Evolutionary conservation across 2,329 filamentous ascomycete species (phyloP).

Genomic region (Elsinoe fawcettii): DNA sequence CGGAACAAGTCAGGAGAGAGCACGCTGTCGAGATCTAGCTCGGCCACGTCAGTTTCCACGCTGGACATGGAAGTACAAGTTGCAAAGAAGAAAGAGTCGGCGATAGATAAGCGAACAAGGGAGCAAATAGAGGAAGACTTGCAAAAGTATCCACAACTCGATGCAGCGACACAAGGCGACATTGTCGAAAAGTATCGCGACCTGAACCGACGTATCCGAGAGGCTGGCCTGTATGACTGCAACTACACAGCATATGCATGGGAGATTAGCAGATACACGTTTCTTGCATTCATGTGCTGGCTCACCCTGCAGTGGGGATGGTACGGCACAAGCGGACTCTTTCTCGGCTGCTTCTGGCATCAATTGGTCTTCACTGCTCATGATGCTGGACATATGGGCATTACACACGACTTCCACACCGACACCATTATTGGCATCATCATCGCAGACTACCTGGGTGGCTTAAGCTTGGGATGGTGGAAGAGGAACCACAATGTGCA

Average conservation of each 20-base stretch:
- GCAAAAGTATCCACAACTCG: constrained; percentile 71
- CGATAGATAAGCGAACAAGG: constrained; percentile 64
- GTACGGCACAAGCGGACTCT: constrained; percentile 58
- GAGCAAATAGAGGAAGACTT: constrained; percentile 69
- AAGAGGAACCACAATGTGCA: constrained; percentile 37
- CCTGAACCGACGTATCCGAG: constrained; percentile 62
- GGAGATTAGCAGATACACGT: constrained; percentile 64
- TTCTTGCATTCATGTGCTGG: constrained; percentile 57
- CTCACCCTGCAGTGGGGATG: constrained; percentile 35
- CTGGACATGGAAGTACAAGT: constrained; percentile 36
- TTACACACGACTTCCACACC: constrained; percentile 79
- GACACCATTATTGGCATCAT: constrained; percentile 84
- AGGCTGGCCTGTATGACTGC: constrained; percentile 73
- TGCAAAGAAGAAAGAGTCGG: constrained; percentile 24
- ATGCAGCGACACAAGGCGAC: constrained; percentile 61
- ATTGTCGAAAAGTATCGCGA: constrained; percentile 78
- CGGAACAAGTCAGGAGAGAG: constrained; percentile 14
- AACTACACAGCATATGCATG: constrained; percentile 72
- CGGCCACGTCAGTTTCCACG: constrained; percentile 54
- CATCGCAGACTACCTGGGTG: constrained; percentile 82
- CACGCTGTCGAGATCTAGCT: constrained; percentile 37
- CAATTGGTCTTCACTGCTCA: constrained; percentile 91
- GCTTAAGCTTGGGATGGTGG: constrained; percentile 84
- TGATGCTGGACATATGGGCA: constrained; percentile 94
- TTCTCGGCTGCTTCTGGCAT: constrained; percentile 82